Evolutionary conservation across 2,329 filamentous ascomycete genomes (phyloP).

Genomic region (Apiospora saccharicola): DNA sequence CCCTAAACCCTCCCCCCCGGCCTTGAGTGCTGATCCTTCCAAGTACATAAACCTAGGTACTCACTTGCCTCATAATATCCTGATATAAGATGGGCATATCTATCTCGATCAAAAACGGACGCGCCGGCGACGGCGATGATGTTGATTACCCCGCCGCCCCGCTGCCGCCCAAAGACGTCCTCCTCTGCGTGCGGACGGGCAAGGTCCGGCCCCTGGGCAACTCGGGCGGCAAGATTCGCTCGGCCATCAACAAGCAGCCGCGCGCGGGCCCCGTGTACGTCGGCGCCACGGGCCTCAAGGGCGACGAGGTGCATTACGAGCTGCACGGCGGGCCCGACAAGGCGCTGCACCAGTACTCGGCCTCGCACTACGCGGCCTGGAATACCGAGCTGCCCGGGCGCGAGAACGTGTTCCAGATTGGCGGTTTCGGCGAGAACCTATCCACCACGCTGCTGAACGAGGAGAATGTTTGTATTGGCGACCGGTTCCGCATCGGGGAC

Average conservation of each 20-base stretch:
- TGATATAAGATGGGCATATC: not conserved
- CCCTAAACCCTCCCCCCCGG: not conserved
- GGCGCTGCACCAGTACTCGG: slow-evolving; percentile 66
- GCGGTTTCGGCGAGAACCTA: slow-evolving; percentile 71
- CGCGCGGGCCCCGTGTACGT: slow-evolving; percentile 54
- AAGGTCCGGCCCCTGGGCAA: slow-evolving; percentile 59
- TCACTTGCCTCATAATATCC: not conserved
- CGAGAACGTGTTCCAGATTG: slow-evolving; percentile 58
- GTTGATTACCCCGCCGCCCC: slow-evolving; percentile 30
- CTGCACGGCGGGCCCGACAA: slow-evolving; percentile 69
- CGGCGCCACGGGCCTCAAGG: slow-evolving; percentile 57
- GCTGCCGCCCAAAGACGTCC: slow-evolving; percentile 48
- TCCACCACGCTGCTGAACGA: slow-evolving; percentile 64
- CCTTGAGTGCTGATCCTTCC: not conserved
- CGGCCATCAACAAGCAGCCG: slow-evolving; percentile 63
- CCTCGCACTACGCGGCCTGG: slow-evolving; percentile 65
- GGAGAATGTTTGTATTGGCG: slow-evolving; percentile 69
- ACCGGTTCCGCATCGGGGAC: slow-evolving; percentile 59
- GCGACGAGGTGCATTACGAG: slow-evolving; percentile 65
- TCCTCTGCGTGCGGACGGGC: slow-evolving; percentile 65
- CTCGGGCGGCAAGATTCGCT: slow-evolving; percentile 53
- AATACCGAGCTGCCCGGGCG: slow-evolving; percentile 56
- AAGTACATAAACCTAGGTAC: not conserved
- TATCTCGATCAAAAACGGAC: not conserved
- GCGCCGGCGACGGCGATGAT: not conserved